These are phyloP conservation scores for Salicornia ramosissima DNA, from an alignment of 148 eudicot genomes.

Conservation along the genomic window DNA sequence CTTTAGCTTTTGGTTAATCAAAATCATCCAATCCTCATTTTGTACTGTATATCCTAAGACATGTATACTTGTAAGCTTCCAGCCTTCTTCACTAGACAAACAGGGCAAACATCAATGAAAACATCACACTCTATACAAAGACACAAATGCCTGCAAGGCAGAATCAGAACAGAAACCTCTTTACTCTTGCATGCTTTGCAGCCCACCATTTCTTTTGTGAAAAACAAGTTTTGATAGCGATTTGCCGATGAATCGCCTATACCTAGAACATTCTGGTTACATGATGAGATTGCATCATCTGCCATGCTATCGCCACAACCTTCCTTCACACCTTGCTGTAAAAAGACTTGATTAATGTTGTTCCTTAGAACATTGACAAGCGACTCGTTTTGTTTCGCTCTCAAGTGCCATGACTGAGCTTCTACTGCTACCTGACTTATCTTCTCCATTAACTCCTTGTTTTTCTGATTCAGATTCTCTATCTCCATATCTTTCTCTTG, in stretches of 20 bases:
- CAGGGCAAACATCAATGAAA: slow-evolving; percentile 35
- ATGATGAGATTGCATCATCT: slow-evolving; percentile 35
- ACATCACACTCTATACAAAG: slow-evolving; percentile 42
- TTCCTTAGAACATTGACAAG: slow-evolving; percentile 31
- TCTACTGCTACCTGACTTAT: slow-evolving; percentile 29
- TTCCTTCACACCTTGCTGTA: slow-evolving; percentile 37
- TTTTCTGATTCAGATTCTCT: slow-evolving; percentile 36
- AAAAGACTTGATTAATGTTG: slow-evolving; percentile 31
- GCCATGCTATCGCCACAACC: slow-evolving; percentile 39
- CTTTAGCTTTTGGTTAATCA: not conserved
- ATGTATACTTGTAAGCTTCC: slow-evolving; percentile 38
- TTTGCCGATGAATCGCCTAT: not conserved
- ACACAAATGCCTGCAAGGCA: slow-evolving; percentile 52
- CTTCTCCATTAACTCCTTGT: slow-evolving; percentile 37
- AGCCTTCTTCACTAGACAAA: slow-evolving; percentile 35
- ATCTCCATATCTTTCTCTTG: slow-evolving; percentile 43
- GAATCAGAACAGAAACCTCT: slow-evolving; percentile 33
- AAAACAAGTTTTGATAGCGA: not conserved
- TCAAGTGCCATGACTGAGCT: slow-evolving; percentile 38
- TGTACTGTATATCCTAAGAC: slow-evolving; percentile 24
- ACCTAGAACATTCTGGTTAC: slow-evolving; percentile 18
- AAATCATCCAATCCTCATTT: not conserved
- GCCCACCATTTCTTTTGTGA: slow-evolving; percentile 7
- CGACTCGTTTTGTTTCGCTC: slow-evolving; percentile 39
- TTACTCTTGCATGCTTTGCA: slow-evolving; percentile 39